Base-by-base conservation (phyloP, 2,329 filamentous ascomycete genomes). In the Colletotrichum cereale region DNA sequence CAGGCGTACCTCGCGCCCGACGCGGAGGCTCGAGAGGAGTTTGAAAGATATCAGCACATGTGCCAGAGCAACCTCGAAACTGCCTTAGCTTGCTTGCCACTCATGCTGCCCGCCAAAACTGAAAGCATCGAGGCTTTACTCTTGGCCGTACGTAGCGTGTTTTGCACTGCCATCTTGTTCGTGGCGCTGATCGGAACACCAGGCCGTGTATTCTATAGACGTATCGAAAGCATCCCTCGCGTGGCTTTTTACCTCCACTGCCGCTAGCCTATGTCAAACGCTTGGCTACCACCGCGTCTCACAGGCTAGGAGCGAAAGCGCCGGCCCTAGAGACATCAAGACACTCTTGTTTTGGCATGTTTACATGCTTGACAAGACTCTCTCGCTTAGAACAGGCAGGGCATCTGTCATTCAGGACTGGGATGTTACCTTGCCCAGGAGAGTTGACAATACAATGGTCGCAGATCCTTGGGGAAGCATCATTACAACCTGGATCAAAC, bases 131-230 rank as follows among this genome's bases (percentile, higher is more conserved):
- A 90, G 73, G 88, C 89, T 12, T 81, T 92, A 3, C 75, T 88
- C n/a, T 79, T 91, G 10, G 89, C 86, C 0, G 89, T 90, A 78
- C 75, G 85, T 79, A 11, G 44, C n/a, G 5, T 24, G 14, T 34
- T 42, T 24, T 36, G 2, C n/a, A 26, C 14, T 14, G 10, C 7
- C 36, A 16, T 31, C 24, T 34, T 16, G 53, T 14, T 5, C 1
- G n/a, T 18, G 14, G 44, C n/a, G 21, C 29, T 66, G 5, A 67
- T 14, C 48, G 36, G 44, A 29, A 38, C 34, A 10, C 21, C 61
- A 91, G 88, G 84, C 88, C 5, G 80, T 89, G n/a, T 89, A 91
- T 74, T 86, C 89, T 16, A 86, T 91, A 58, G 89, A 92, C 72
- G 84, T 87, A 18, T 90, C 89, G 4, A 88, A 89, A 48, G 88